Percentiles rank a stretch among this genome's conserved stretches.
phyloP scores from a whole-genome alignment of 2,329 filamentous ascomycete genomes.

The Arthrobotrys megalospora region DNA sequence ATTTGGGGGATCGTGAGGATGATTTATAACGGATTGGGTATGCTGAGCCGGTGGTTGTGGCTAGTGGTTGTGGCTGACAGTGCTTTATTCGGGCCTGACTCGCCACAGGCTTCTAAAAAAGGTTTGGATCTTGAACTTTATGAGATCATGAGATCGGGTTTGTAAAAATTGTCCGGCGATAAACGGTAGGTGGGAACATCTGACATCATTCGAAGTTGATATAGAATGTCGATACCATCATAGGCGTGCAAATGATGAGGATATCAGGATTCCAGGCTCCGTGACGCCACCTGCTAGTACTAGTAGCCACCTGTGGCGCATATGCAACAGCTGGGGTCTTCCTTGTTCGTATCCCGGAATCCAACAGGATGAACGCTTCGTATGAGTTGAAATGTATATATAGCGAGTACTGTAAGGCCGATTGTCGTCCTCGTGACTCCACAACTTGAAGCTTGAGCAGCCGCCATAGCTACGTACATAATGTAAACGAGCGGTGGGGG shows the following conservation, averaged over 20 bases:
- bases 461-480: no score
- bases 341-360: background rate
- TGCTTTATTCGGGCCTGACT: background rate
- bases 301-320: background rate
- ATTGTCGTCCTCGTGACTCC: no score
- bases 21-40: constrained; percentile 46
- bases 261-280: no score
- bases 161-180: constrained; percentile 22
- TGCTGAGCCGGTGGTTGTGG: constrained; percentile 46
- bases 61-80: constrained; percentile 43
- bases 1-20: constrained; percentile 20
- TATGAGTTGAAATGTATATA: no score
- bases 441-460: no score
- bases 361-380: background rate
- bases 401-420: no score
- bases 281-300: background rate
- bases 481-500: no score
- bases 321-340: background rate
- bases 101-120: constrained; percentile 20
- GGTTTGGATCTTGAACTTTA: constrained; percentile 12
- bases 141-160: constrained; percentile 19
- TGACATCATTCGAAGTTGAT: constrained; percentile 24
- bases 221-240: constrained; percentile 6
- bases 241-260: background rate
- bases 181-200: background rate